A percentile compares a stretch with the other conserved stretches of the same genome.
phyloP scores from a whole-genome alignment of 2,329 filamentous ascomycete species.

The Emericellopsis cladophorae region DNA sequence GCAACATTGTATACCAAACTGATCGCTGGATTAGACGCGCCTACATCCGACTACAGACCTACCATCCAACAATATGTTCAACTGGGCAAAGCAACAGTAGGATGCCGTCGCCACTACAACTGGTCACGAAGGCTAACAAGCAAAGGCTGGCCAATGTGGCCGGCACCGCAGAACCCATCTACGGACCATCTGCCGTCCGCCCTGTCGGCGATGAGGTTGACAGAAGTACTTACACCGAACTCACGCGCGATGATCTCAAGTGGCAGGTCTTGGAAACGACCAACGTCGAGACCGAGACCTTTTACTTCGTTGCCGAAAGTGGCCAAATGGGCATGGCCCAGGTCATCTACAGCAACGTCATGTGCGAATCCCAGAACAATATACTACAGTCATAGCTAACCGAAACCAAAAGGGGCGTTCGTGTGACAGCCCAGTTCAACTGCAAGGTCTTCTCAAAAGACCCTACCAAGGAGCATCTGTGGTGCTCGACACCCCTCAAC shows the following conservation, averaged over 20 bases:
- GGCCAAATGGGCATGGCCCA: constrained; percentile 72
- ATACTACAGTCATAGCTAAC: constrained; percentile 5
- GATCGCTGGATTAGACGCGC: neutral
- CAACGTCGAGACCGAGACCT: constrained; percentile 86
- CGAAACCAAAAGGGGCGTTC: constrained; percentile 55
- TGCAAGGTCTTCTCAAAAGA: constrained; percentile 79
- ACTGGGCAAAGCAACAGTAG: constrained; percentile 89
- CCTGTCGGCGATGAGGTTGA: constrained; percentile 74
- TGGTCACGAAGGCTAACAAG: neutral
- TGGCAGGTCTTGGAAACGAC: constrained; percentile 77
- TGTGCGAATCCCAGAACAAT: constrained; percentile 41
- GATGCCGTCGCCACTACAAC: constrained; percentile 14
- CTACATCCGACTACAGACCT: neutral
- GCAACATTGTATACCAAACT: neutral
- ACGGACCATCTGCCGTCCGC: constrained; percentile 78
- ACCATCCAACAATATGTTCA: constrained; percentile 55
- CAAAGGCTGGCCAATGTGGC: constrained; percentile 63
- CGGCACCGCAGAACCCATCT: constrained; percentile 92
- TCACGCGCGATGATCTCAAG: constrained; percentile 65
- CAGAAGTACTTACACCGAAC: constrained; percentile 66
- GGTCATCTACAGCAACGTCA: constrained; percentile 96
- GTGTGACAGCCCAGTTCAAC: constrained; percentile 88
- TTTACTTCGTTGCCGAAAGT: constrained; percentile 74
- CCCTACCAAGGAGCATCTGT: constrained; percentile 60
- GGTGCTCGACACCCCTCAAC: constrained; percentile 68